Conservation (phyloP, 176 grass and related monocot species). For the Tuctoria greenei region DNA sequence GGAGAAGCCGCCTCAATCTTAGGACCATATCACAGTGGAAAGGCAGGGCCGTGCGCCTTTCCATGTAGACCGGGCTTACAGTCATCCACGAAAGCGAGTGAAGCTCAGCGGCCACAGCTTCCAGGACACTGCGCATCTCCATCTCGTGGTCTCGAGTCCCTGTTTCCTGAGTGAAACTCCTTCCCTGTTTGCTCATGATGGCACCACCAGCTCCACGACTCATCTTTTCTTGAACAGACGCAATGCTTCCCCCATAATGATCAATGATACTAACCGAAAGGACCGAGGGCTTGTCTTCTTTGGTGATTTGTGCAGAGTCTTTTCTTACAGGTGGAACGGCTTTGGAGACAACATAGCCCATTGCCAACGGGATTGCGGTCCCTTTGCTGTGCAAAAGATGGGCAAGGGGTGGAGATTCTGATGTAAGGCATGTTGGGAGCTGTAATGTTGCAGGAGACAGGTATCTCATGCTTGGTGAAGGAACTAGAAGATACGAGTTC, state of each 20-base stretch:
- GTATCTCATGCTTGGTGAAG: constrained; percentile 82
- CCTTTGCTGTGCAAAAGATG: constrained; percentile 96
- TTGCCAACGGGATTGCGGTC: constrained; percentile 73
- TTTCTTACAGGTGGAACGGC: constrained; percentile 64
- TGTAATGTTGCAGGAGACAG: constrained; percentile 75
- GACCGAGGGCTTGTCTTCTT: constrained; percentile 69
- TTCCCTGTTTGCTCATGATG: constrained; percentile 46
- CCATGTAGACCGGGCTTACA: constrained; percentile 66
- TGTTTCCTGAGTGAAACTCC: constrained; percentile 45
- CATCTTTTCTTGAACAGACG: constrained; percentile 63
- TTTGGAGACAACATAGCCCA: constrained; percentile 83
- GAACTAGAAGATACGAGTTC: constrained; percentile 63
- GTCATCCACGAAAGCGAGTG: constrained; percentile 94
- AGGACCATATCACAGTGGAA: constrained; percentile 89
- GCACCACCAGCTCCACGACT: constrained; percentile 34
- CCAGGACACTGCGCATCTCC: constrained; percentile 68
- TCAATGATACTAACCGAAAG: constrained; percentile 74
- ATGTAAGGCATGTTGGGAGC: constrained; percentile 90
- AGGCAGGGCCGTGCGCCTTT: constrained; percentile 71
- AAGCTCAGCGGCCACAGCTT: constrained; percentile 73
- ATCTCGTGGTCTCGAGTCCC: constrained; percentile 51
- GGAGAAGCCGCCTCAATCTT: constrained; percentile 79
- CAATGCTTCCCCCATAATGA: constrained; percentile 76
- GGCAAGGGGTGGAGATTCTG: constrained; percentile 90
- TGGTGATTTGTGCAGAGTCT: constrained; percentile 48